A percentile compares a stretch with the other conserved stretches of the same genome.
Evolutionary conservation across 148 eudicot species (phyloP).

Genomic region (Rhododendron molle): DNA sequence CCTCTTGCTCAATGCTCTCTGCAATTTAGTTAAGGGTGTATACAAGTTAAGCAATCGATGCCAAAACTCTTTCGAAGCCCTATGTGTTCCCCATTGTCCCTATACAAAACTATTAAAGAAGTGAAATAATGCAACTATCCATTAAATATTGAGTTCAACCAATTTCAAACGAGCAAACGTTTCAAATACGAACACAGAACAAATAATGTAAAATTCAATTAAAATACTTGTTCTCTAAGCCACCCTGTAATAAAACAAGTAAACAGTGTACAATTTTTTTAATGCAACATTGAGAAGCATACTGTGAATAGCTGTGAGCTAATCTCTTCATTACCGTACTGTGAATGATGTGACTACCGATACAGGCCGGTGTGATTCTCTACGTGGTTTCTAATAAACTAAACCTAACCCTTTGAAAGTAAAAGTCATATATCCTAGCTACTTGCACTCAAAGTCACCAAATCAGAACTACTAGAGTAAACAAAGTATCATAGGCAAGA

Average conservation of each 20-base stretch:
- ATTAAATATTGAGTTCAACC: too few relatives aligned
- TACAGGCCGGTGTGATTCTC: background rate
- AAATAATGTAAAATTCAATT: background rate
- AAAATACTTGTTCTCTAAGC: background rate
- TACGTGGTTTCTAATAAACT: background rate
- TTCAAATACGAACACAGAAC: background rate
- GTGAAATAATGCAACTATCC: too few relatives aligned
- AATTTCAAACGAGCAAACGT: background rate
- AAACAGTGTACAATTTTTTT: background rate
- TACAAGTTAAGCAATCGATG: too few relatives aligned
- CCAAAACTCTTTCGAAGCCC: background rate
- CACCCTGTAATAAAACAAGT: background rate
- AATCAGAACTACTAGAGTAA: background rate
- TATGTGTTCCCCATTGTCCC: background rate
- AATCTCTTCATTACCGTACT: background rate
- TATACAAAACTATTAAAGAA: background rate
- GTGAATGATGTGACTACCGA: background rate
- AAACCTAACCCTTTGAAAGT: background rate
- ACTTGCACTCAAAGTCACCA: slow-evolving; percentile 4
- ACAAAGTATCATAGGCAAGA: background rate
- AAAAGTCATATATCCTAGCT: background rate
- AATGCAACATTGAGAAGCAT: background rate
- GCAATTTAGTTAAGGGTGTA: background rate
- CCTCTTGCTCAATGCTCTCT: background rate
- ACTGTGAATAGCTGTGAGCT: background rate